A percentile compares a stretch with the other conserved stretches of the same genome.
Evolutionary conservation across 768 basidiomycete species (phyloP).

Genomic region (Aureoboletus auriporus): DNA sequence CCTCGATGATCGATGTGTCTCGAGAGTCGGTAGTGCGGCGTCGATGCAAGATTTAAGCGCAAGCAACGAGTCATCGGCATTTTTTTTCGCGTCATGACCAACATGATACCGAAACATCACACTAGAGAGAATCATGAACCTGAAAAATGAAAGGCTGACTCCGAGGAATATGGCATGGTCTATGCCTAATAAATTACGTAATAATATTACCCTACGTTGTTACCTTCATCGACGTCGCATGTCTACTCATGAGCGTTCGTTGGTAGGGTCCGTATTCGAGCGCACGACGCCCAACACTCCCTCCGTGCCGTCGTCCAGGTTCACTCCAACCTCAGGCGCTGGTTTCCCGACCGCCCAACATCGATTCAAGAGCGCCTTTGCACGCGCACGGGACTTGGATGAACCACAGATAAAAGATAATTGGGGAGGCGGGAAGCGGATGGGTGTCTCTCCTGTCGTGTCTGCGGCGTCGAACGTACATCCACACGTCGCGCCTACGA

Average conservation of each 20-base stretch:
- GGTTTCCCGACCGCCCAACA: conserved; percentile 67
- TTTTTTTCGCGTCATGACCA: no score
- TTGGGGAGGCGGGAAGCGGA: conserved; percentile 16
- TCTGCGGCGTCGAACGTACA: conserved; percentile 15
- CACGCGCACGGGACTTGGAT: conserved; percentile 38
- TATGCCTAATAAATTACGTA: conserved; percentile 14
- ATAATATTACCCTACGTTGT: not conserved
- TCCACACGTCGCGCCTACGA: conserved; percentile 21
- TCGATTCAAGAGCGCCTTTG: conserved; percentile 61
- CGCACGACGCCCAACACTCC: conserved; percentile 29
- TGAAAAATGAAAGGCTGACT: no score
- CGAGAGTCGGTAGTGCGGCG: no score
- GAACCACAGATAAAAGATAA: conserved; percentile 15
- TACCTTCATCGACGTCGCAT: conserved; percentile 7
- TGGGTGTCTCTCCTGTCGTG: conserved; percentile 21
- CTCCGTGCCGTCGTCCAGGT: conserved; percentile 18
- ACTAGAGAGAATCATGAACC: no score
- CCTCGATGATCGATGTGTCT: no score
- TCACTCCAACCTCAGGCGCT: conserved; percentile 24
- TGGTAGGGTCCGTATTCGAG: conserved; percentile 48
- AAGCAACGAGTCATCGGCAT: no score
- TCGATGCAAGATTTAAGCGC: no score
- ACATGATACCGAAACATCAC: no score
- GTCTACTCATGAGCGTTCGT: conserved; percentile 20
- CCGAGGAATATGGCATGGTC: no score